These are phyloP conservation scores for Incumbomyces lentus DNA, from an alignment of 2,329 filamentous ascomycete genomes.

Conservation along the genomic window DNA sequence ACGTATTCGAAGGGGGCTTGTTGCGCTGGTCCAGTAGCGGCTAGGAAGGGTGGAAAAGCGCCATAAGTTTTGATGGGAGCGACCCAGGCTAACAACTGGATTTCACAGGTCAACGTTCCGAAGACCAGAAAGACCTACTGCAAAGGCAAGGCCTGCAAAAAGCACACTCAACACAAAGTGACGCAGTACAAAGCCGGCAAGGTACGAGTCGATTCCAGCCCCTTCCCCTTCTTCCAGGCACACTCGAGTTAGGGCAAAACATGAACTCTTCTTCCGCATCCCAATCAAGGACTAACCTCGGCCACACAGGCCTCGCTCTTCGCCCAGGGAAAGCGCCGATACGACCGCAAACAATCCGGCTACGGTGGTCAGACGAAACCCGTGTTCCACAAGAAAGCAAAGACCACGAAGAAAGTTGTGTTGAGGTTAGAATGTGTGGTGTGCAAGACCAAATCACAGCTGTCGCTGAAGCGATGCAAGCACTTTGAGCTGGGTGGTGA, in stretches of 20 bases:
- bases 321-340: constrained; percentile 99
- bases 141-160: constrained; percentile 91
- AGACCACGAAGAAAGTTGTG: constrained; percentile 99
- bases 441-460: constrained; percentile 89
- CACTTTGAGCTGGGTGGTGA: constrained; percentile 99
- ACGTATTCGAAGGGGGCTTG: too few relatives aligned
- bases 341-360: constrained; percentile 98
- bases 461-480: constrained; percentile 99
- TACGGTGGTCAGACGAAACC: constrained; percentile 99
- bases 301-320: constrained; percentile 67
- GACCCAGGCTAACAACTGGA: constrained; percentile 7
- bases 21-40: too few relatives aligned
- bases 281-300: not conserved
- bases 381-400: constrained; percentile 99
- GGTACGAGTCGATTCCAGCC: constrained; percentile 39
- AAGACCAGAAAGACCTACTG: constrained; percentile 97
- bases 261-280: too few relatives aligned
- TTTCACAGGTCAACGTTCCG: constrained; percentile 79
- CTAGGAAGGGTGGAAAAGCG: too few relatives aligned
- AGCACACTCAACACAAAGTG: constrained; percentile 86
- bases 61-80: not conserved
- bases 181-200: constrained; percentile 97
- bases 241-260: too few relatives aligned
- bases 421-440: constrained; percentile 92
- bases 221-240: constrained; percentile 4